Evolutionary conservation across 2,329 filamentous ascomycete species (phyloP).

Genomic region (Allantophomopsis cytisporea): DNA sequence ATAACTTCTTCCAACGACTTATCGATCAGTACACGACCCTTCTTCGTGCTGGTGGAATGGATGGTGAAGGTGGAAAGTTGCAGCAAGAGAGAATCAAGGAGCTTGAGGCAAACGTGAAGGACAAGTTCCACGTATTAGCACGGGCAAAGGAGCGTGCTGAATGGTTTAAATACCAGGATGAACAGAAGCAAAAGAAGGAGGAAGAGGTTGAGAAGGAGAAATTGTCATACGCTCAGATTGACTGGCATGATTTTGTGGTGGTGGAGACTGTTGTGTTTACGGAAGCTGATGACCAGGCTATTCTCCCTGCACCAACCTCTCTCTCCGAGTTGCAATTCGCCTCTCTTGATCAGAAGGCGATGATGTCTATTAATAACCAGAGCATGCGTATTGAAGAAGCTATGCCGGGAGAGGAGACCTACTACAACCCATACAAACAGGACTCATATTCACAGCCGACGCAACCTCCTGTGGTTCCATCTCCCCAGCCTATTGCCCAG

Average conservation of each 20-base stretch:
- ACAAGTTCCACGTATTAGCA: conserved; percentile 69
- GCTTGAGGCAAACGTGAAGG: conserved; percentile 59
- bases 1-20: conserved; percentile 87
- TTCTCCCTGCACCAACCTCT: conserved; percentile 79
- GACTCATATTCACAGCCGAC: conserved; percentile 16
- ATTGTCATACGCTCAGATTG: conserved; percentile 67
- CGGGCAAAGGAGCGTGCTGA: conserved; percentile 77
- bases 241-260: conserved; percentile 96
- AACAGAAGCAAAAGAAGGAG: conserved; percentile 79
- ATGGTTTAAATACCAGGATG: conserved; percentile 72
- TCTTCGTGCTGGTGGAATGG: conserved; percentile 51
- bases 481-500: conserved; percentile 19
- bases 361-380: conserved; percentile 64
- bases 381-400: conserved; percentile 87
- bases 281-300: conserved; percentile 72
- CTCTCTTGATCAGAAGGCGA: conserved; percentile 88
- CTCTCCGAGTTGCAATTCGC: conserved; percentile 87
- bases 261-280: conserved; percentile 91
- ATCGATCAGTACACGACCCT: conserved; percentile 89
- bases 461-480: conserved; percentile 23
- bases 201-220: conserved; percentile 76
- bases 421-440: conserved; percentile 33
- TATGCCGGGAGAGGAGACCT: conserved; percentile 66
- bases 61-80: conserved; percentile 47
- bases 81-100: conserved; percentile 61